phyloP scores from a whole-genome alignment of 306 rosid genomes.

The Ormosia emarginata region DNA sequence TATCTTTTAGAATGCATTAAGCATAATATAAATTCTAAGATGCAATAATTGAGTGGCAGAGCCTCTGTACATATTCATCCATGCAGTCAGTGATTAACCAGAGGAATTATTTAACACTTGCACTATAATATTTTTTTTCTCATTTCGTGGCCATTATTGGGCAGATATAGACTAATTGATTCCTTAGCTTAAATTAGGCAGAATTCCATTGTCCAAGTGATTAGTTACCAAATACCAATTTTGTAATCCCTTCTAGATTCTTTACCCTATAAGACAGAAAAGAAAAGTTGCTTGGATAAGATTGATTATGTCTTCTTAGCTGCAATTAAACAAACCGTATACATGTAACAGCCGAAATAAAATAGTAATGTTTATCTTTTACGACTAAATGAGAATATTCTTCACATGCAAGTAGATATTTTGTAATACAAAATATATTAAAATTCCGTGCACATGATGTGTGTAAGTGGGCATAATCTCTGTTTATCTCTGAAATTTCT shows the following conservation, averaged over 20 bases:
- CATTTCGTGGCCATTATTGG: constrained; percentile 22
- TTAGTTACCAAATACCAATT: constrained; percentile 26
- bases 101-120: not conserved
- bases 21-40: not conserved
- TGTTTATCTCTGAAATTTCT: constrained; percentile 10
- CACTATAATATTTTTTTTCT: not conserved
- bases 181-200: constrained; percentile 48
- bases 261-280: not conserved
- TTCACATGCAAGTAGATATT: constrained; percentile 22
- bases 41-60: constrained; percentile 24
- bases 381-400: constrained; percentile 5
- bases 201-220: constrained; percentile 31
- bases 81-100: not conserved
- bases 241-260: constrained; percentile 21
- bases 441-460: constrained; percentile 4
- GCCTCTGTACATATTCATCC: constrained; percentile 1
- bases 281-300: constrained; percentile 33
- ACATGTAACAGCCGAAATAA: not conserved
- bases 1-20: not conserved
- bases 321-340: not conserved
- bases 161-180: constrained; percentile 20
- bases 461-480: constrained; percentile 4
- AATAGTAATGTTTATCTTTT: constrained; percentile 8
- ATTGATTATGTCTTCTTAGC: constrained; percentile 10
- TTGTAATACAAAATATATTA: constrained; percentile 3